Evolutionary conservation across 1,139 yeast species (phyloP), one percentile per base, ranked within the genome.

Genomic region (Suhomyces guaymorum): DNA sequence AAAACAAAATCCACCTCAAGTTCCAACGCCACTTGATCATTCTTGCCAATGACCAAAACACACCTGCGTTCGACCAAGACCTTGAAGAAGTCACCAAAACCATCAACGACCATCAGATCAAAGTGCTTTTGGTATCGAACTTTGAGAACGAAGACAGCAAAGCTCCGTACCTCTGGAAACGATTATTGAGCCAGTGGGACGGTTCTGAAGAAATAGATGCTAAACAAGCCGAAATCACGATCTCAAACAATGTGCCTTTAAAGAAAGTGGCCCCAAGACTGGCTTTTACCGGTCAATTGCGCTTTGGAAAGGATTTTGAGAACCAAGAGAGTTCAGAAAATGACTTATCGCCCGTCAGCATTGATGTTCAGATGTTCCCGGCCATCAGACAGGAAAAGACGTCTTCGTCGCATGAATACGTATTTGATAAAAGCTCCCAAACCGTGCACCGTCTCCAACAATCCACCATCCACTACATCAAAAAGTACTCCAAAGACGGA

Each of bases 291-390:
- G 78, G 79, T 2, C 41, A 42, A 7, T 51, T 77, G 9, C 54
- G 68, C 4, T 49, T 76, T 22, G 80, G 78, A 1, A 49, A 51
- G 9, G 52, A 55, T 32, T 48, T 39, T 15, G 51, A 39, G 13
- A 28, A 26, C 19, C 19, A n/a, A 2, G 33, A 25, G 9, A n/a
- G 32, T 3, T 25, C 33, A 7, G 19, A 21, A 15, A 46, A 51
- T 13, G 20, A 24, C 14, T 12, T 8, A 29, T 42, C 42, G 5
- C 47, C 53, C 36, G 16, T 70, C 3, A 38, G 51, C n/a, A 57
- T 79, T n/a, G 57, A 61, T 12, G 80, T 83, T 0, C 87, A 82
- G 45, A 80, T 83, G 1, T 85, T 63, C 47, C 86, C 92, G 0
- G 82, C 83, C 4, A 73, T 75, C 0, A 75, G 79, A 42, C 49